Evolutionary conservation across 108 stramenopile genomes (phyloP).

Genomic region (Bacterosira constricta): DNA sequence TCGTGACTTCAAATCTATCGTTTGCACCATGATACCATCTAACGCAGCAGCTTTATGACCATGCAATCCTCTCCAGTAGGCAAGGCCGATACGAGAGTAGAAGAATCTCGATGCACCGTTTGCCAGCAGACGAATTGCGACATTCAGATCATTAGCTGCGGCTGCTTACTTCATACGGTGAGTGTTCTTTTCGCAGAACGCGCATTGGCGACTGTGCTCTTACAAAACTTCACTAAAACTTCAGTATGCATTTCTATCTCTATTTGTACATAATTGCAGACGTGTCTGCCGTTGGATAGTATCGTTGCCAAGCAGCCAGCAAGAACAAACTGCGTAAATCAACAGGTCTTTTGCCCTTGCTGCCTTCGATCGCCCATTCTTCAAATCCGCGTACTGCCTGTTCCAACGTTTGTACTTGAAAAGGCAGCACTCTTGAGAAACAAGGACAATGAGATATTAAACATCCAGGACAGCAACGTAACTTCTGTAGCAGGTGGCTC

Average conservation of each 20-base stretch:
- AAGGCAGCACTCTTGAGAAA: not conserved
- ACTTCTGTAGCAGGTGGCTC: not conserved
- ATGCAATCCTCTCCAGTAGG: too few relatives aligned
- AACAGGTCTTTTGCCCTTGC: slow-evolving; percentile 17
- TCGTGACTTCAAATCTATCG: too few relatives aligned
- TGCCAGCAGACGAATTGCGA: slow-evolving; percentile 42
- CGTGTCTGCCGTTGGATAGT: slow-evolving; percentile 26
- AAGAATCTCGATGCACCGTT: slow-evolving; percentile 16
- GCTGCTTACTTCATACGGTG: slow-evolving; percentile 72
- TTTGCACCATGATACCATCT: too few relatives aligned
- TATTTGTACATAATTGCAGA: not conserved
- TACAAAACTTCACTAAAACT: not conserved
- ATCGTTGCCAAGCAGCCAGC: not conserved
- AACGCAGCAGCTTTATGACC: too few relatives aligned
- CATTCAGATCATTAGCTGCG: slow-evolving; percentile 61
- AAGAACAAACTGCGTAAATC: not conserved
- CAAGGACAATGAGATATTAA: slow-evolving; percentile 5
- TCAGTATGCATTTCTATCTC: not conserved
- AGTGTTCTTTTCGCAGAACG: slow-evolving; percentile 42
- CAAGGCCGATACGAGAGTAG: not conserved
- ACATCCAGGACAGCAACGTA: slow-evolving; percentile 19
- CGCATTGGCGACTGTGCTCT: too few relatives aligned
- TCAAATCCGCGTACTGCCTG: slow-evolving; percentile 17
- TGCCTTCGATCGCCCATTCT: slow-evolving; percentile 7
- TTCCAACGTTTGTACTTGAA: slow-evolving; percentile 48